A percentile compares a stretch with the other conserved stretches of the same genome.
These are phyloP conservation scores for Bipolaris gigantea DNA, from an alignment of 2,329 filamentous ascomycete genomes.

Conservation along the genomic window DNA sequence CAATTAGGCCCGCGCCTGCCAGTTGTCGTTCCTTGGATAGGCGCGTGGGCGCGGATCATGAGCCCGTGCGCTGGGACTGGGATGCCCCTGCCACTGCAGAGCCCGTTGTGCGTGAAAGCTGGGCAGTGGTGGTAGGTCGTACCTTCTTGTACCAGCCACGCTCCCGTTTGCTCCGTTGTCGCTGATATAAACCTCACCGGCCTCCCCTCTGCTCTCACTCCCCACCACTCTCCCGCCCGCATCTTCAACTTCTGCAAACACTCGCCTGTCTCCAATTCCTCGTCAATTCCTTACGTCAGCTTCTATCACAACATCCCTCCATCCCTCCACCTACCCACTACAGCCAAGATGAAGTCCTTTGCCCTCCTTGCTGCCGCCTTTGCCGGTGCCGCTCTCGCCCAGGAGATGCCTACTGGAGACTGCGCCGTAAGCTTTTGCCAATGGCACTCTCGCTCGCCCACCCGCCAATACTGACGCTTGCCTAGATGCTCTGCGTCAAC, in stretches of 20 bases:
- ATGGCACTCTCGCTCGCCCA: neutral
- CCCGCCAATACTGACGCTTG: conserved; percentile 13
- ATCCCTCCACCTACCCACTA: conserved; percentile 9
- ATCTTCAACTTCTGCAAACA: conserved; percentile 17
- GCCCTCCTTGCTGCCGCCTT: conserved; percentile 39
- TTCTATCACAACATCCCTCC: conserved; percentile 23
- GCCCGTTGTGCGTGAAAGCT: conserved; percentile 10
- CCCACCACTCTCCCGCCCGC: conserved; percentile 5
- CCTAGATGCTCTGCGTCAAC: conserved; percentile 47
- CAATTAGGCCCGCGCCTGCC: conserved; percentile 15
- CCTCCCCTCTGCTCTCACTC: neutral
- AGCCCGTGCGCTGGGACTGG: conserved; percentile 9
- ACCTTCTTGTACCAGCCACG: conserved; percentile 20
- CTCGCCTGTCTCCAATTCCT: conserved; percentile 15
- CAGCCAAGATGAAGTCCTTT: conserved; percentile 45
- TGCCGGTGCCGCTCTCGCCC: conserved; percentile 41
- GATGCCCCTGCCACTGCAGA: conserved; percentile 15
- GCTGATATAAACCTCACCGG: conserved; percentile 22
- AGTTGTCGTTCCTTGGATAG: conserved; percentile 16
- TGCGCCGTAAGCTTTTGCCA: conserved; percentile 42
- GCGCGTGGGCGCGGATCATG: conserved; percentile 20
- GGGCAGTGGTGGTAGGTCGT: too few relatives aligned
- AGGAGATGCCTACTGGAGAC: conserved; percentile 23
- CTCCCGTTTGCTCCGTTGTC: neutral
- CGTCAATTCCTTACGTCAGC: conserved; percentile 16